Evolutionary conservation across 306 rosid species (phyloP), one percentile per base, ranked within the genome.

Genomic region (Cyclanthera cordifolia): DNA sequence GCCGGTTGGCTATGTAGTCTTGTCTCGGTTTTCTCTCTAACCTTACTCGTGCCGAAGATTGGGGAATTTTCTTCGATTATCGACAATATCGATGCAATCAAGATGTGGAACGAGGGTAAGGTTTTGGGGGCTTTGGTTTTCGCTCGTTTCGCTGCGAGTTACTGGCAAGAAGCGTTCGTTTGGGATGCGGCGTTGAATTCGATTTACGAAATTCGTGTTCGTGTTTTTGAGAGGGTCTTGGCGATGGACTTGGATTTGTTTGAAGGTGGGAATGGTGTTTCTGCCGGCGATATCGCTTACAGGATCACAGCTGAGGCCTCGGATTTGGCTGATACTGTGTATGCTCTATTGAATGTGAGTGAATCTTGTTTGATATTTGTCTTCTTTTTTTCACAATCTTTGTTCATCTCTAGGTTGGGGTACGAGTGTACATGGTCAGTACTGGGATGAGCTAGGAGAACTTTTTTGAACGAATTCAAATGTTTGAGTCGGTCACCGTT

Each of bases 301-400:
- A 76, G 97, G 71, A 81, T 91, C 75, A 86, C 96, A 45, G 88
- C 95, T 13, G 97, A 91, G 83, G 88, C 91, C 73, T 85, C 96
- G 0, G 96, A 85, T 72, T 80, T 91, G 28, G 91, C 85, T 14
- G 79, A 64, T 53, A 84, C 90, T 27, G 23, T 91, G 5, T 85
- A 81, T 67, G 79, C 90, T 72, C 81, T 91, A 51, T 88, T 91
- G 69, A 88, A 84, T 71, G 97, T 91, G 76, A 68, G 96, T 86
- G 41, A 46, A 21, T 74, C 32, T 47, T 39, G 63, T 65, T 59
- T 65, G 27, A 20, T 58, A 28, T 27, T 20, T 4, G 1, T 43
- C 54, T 12, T 57, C 4, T 32, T 32, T 32, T 32, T 32, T 32
- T 32, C 37, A 34, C 41, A 34, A 34, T 4, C 41, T 34, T 34